phyloP scores from a whole-genome alignment of 306 rosid genomes.

The Macrotyloma uniflorum region DNA sequence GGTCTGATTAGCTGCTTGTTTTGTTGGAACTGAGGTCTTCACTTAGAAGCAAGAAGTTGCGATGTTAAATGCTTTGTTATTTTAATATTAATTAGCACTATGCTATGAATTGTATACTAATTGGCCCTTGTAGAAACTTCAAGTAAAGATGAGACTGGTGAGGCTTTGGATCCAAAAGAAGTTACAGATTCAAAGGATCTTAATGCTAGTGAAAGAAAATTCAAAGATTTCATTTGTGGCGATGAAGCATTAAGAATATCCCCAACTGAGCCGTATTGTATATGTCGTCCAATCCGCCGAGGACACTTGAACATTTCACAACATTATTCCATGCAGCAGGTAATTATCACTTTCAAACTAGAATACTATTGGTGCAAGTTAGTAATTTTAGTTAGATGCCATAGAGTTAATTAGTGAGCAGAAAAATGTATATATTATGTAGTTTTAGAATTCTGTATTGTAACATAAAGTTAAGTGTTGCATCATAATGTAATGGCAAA shows the following conservation, averaged over 20 bases:
- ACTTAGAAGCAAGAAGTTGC: not conserved
- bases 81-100: slow-evolving; percentile 38
- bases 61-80: slow-evolving; percentile 22
- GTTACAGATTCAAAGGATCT: slow-evolving; percentile 55
- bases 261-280: slow-evolving; percentile 72
- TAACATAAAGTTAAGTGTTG: not conserved
- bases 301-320: slow-evolving; percentile 91
- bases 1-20: not conserved
- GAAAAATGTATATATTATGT: not conserved
- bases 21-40: not conserved
- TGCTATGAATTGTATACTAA: slow-evolving; percentile 16
- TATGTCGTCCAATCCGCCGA: slow-evolving; percentile 90
- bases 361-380: not conserved
- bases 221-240: slow-evolving; percentile 70
- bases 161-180: slow-evolving; percentile 53
- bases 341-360: slow-evolving; percentile 39
- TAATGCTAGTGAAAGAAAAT: slow-evolving; percentile 45
- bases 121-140: slow-evolving; percentile 54
- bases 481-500: slow-evolving; percentile 24
- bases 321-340: slow-evolving; percentile 97
- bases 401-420: not conserved
- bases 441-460: slow-evolving; percentile 4
- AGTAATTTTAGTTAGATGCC: not conserved
- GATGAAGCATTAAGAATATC: slow-evolving; percentile 89
- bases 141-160: slow-evolving; percentile 47